Conservation (phyloP, 495 filamentous ascomycete genomes). For the Penicillium samsonianum region DNA sequence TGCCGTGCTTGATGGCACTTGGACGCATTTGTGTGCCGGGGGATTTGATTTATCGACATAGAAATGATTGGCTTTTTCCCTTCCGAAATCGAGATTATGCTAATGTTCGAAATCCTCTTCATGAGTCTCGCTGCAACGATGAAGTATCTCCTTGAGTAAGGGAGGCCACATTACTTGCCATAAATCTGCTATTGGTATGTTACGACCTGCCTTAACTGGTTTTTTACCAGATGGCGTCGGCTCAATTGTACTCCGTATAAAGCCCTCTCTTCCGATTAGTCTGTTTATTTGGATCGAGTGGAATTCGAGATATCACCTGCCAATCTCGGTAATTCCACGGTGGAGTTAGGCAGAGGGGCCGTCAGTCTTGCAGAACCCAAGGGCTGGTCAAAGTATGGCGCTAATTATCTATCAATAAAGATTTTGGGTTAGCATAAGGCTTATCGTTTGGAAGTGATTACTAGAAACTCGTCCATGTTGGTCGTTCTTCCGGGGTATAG, state of each 20-base stretch:
- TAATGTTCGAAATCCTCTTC: neutral
- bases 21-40: neutral
- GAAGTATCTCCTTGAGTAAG: neutral
- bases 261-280: neutral
- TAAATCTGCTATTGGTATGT: too few species aligned
- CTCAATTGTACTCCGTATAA: too few species aligned
- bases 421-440: neutral
- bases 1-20: neutral
- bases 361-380: neutral
- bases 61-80: neutral
- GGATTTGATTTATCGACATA: neutral
- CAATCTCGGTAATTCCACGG: slow-evolving; percentile 1
- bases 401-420: neutral
- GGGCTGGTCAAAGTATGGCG: neutral
- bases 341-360: neutral
- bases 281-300: neutral
- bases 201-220: neutral
- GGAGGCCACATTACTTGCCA: neutral
- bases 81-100: neutral
- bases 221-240: too few species aligned
- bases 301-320: neutral
- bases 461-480: neutral
- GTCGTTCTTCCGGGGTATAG: neutral
- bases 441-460: neutral
- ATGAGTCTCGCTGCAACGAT: neutral